Evolutionary conservation across 805 yeast species (phyloP).

Genomic region (Ogataea pilisensis): DNA sequence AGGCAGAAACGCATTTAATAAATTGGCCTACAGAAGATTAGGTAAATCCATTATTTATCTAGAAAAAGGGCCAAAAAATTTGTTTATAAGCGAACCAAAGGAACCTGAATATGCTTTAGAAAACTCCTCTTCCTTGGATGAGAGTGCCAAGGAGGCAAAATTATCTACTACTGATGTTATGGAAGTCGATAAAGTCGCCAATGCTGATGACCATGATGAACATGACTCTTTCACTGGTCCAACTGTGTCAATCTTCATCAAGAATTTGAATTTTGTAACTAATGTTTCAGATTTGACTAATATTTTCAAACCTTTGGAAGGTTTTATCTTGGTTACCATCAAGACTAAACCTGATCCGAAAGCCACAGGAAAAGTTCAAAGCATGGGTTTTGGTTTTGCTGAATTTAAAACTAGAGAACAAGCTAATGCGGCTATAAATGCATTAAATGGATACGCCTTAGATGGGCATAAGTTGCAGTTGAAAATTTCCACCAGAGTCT

Average conservation of each 20-base stretch:
- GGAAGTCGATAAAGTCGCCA: slow-evolving; percentile 11
- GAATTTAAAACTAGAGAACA: slow-evolving; percentile 78
- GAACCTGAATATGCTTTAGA: slow-evolving; percentile 32
- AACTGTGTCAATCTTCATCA: slow-evolving; percentile 84
- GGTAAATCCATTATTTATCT: slow-evolving; percentile 83
- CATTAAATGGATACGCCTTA: slow-evolving; percentile 70
- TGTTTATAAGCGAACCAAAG: slow-evolving; percentile 69
- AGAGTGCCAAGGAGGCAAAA: slow-evolving; percentile 28
- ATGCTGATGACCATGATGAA: slow-evolving; percentile 34
- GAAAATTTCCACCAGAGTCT: slow-evolving; percentile 74
- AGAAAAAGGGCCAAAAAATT: slow-evolving; percentile 88
- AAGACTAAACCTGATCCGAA: slow-evolving; percentile 87
- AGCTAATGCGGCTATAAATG: slow-evolving; percentile 70
- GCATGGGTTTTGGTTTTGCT: slow-evolving; percentile 98
- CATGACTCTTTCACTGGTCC: slow-evolving; percentile 69
- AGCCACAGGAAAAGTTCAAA: slow-evolving; percentile 56
- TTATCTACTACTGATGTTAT: slow-evolving; percentile 28
- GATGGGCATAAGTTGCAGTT: slow-evolving; percentile 90
- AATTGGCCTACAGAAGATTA: slow-evolving; percentile 81
- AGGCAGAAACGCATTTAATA: slow-evolving; percentile 86
- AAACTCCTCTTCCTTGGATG: slow-evolving; percentile 26
- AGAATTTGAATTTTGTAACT: slow-evolving; percentile 87
- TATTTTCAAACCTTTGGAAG: slow-evolving; percentile 66
- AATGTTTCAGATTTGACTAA: slow-evolving; percentile 51
- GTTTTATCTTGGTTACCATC: slow-evolving; percentile 77